phyloP scores from a whole-genome alignment of 1,284 basidiomycete species.

The Boletus semigastroideus region DNA sequence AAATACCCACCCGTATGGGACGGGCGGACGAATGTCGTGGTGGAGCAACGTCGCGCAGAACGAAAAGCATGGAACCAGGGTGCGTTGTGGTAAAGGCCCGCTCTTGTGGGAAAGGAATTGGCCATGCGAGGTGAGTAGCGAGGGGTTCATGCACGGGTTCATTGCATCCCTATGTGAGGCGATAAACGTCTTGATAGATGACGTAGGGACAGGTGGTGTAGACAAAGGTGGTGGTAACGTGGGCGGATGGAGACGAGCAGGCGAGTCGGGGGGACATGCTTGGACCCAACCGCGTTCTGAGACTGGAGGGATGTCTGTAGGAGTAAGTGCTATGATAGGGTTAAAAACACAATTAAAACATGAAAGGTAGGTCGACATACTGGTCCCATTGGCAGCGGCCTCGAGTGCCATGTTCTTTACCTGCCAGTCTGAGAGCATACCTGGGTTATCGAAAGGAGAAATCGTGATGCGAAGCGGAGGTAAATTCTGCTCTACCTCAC shows the following conservation, averaged over 20 bases:
- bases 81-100: conserved; percentile 49
- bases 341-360: neutral
- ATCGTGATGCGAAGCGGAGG: conserved; percentile 33
- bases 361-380: conserved; percentile 18
- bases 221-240: neutral
- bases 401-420: conserved; percentile 24
- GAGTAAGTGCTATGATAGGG: conserved; percentile 23
- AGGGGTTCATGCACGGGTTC: conserved; percentile 62
- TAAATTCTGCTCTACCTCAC: conserved; percentile 23
- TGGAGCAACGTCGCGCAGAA: conserved; percentile 57
- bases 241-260: conserved; percentile 14
- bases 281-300: conserved; percentile 22
- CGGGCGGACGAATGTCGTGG: conserved; percentile 59
- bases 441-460: conserved; percentile 33
- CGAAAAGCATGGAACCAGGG: conserved; percentile 56
- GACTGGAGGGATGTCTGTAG: conserved; percentile 23
- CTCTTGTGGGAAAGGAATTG: conserved; percentile 54
- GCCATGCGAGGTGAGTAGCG: conserved; percentile 48
- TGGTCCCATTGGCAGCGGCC: conserved; percentile 29
- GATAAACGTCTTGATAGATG: conserved; percentile 49
- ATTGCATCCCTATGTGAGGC: conserved; percentile 51
- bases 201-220: neutral
- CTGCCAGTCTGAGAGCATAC: conserved; percentile 28
- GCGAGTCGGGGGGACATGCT: conserved; percentile 25
- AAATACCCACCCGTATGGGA: conserved; percentile 43